Evolutionary conservation across 1,139 yeast species (phyloP), one percentile per base, ranked within the genome.

Genomic region (Casaregolazyma lundiana): DNA sequence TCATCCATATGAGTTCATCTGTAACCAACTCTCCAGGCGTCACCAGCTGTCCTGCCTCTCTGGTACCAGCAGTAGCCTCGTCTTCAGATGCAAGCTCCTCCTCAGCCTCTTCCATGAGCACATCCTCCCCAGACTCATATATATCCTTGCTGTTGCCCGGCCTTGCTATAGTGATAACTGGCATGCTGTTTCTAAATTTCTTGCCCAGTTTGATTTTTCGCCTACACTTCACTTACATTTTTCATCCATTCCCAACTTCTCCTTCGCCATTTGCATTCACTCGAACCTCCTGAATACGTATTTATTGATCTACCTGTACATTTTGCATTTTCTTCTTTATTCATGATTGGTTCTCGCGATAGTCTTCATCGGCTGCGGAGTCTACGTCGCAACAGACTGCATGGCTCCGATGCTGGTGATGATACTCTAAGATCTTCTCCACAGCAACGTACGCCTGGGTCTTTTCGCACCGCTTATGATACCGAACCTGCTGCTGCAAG

Each of bases 11-110:
- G 6, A 96, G 89, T 61, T 94, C 98, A 58, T 86, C 95, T 0
- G 98, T 92, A 15, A 94, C 87, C 47, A 90, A 70, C 63, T 94
- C 97, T n/a, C 99, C 99, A 0, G 99, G 99, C 0, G 97, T 88
- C 15, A 92, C 96, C 9, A 83, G 55, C 17, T 49, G 41, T 3
- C 49, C 50, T 24, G 43, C 38, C 13, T 26, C 32, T 9, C 37
- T 38, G 16, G 38, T 39, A 6, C 44, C 48, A 9, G 42, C 41
- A 2, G 38, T 42, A 5, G 35, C 37, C 11, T 36, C 49, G 15
- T 35, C 16, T 15, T 44, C 46, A 3, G 20, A 32, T 4, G 35
- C 32, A n/a, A 18, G 36, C 41, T 37, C 45, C 19, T 45, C 51
- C 13, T 47, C 48, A 6, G 38, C 44, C 9, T 47, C 54, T 21